Conservation (phyloP, 2,329 filamentous ascomycete species). For the Fusarium redolens region DNA sequence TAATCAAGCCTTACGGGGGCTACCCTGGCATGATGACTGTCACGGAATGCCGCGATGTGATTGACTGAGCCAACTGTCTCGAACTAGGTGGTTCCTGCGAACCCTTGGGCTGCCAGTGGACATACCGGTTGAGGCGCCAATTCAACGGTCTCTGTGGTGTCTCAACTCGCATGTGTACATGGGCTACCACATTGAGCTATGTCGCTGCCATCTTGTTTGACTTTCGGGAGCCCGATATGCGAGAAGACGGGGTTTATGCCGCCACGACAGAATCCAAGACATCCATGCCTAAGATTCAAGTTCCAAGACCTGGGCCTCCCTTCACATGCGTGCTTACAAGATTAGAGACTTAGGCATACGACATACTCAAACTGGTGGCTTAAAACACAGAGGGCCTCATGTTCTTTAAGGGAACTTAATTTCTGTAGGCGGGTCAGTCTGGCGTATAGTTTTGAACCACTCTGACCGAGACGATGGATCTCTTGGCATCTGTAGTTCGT, state of each 20-base stretch:
- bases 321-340: slow-evolving; percentile 23
- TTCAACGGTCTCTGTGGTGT: slow-evolving; percentile 25
- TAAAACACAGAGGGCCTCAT: slow-evolving; percentile 36
- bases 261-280: slow-evolving; percentile 23
- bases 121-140: slow-evolving; percentile 12
- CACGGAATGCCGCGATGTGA: slow-evolving; percentile 26
- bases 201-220: slow-evolving; percentile 19
- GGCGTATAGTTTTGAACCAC: slow-evolving; percentile 11
- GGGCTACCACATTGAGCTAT: slow-evolving; percentile 14
- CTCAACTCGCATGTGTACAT: slow-evolving; percentile 26
- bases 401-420: neutral
- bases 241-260: slow-evolving; percentile 23
- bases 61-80: slow-evolving; percentile 41
- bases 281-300: slow-evolving; percentile 25
- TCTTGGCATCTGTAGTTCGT: slow-evolving; percentile 28
- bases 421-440: slow-evolving; percentile 20
- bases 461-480: slow-evolving; percentile 19
- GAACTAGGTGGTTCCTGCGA: slow-evolving; percentile 45
- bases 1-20: slow-evolving; percentile 17
- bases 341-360: slow-evolving; percentile 15
- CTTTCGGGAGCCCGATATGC: slow-evolving; percentile 32
- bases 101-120: slow-evolving; percentile 37
- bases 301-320: slow-evolving; percentile 20
- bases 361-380: slow-evolving; percentile 27
- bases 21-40: slow-evolving; percentile 27